These are phyloP conservation scores for Mycena rosella DNA, from an alignment of 768 basidiomycete species.

Conservation along the genomic window DNA sequence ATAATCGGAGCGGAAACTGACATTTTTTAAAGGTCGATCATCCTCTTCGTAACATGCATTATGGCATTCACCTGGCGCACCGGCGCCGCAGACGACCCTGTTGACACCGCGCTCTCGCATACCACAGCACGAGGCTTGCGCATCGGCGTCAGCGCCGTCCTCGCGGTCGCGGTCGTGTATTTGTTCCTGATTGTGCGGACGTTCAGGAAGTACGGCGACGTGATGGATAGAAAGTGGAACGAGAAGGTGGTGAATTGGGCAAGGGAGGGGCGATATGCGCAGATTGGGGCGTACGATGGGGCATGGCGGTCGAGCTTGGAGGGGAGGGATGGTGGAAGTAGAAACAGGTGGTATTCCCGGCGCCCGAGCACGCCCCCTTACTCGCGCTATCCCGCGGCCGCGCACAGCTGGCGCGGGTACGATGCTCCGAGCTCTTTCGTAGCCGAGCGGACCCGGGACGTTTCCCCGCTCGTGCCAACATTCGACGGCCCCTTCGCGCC, in stretches of 20 bases:
- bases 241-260: conserved; percentile 19
- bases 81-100: conserved; percentile 49
- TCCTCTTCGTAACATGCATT: conserved; percentile 60
- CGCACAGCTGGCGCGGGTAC: not conserved
- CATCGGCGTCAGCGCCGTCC: conserved; percentile 54
- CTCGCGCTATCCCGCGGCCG: not conserved
- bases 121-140: conserved; percentile 54
- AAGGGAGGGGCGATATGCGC: conserved; percentile 3
- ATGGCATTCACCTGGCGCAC: conserved; percentile 65
- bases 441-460: not conserved
- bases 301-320: not conserved
- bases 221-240: conserved; percentile 26
- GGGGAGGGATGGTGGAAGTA: too few species aligned
- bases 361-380: too few species aligned
- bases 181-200: conserved; percentile 58
- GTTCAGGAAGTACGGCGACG: conserved; percentile 55
- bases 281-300: not conserved
- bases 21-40: conserved; percentile 53
- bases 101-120: conserved; percentile 42
- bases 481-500: too few species aligned
- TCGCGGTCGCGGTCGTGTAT: conserved; percentile 58
- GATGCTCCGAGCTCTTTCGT: not conserved
- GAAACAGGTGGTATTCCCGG: too few species aligned
- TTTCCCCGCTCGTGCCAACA: not conserved
- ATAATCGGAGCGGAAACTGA: not conserved